Conservation (phyloP, 1,284 basidiomycete genomes). For the Leccinum insolens region DNA sequence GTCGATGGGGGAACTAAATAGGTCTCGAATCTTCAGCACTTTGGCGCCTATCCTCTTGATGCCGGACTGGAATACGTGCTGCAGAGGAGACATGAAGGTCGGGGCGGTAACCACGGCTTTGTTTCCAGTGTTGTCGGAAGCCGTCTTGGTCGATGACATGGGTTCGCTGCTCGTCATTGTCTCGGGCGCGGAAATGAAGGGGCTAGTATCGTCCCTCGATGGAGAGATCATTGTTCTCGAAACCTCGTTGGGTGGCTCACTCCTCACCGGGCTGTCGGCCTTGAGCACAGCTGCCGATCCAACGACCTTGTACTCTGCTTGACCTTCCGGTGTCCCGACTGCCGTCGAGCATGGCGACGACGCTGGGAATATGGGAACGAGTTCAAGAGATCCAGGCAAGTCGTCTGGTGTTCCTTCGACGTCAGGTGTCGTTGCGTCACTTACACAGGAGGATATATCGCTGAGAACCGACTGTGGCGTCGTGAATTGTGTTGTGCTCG, state of each 20-base stretch:
- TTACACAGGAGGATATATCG: neutral
- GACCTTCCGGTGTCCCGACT: neutral
- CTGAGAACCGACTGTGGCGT: neutral
- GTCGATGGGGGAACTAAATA: slow-evolving; percentile 8
- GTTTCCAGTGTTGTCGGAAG: neutral
- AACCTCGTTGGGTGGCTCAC: neutral
- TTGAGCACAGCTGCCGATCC: neutral
- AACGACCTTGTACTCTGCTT: neutral
- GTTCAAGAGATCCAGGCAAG: neutral
- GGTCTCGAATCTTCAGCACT: neutral
- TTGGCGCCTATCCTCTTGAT: neutral
- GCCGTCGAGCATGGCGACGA: neutral
- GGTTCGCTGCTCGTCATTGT: neutral
- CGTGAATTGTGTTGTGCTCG: neutral
- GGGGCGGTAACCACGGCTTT: neutral
- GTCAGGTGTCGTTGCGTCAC: neutral
- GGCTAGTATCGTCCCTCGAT: neutral
- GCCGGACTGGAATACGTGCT: neutral
- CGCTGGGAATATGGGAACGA: neutral
- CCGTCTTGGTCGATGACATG: neutral
- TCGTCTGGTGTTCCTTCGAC: neutral
- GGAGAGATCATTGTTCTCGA: neutral
- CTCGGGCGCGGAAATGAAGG: neutral
- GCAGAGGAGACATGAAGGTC: slow-evolving; percentile 3
- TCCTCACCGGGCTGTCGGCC: neutral